Conservation (phyloP, 169 alveolate species). For the Cryptosporidium felis region DNA sequence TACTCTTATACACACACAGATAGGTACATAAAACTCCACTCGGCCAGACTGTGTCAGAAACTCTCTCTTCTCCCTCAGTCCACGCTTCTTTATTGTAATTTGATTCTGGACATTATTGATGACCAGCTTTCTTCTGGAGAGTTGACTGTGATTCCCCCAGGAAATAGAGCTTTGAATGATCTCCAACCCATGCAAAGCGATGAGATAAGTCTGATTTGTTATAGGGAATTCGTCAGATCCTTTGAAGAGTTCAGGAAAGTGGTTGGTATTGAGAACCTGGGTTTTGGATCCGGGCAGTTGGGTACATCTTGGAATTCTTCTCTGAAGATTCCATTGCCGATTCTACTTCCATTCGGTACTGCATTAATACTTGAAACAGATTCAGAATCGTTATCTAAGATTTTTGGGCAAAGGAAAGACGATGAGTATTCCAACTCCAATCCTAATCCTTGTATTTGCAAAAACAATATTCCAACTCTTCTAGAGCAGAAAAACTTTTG, state of each 20-base stretch:
- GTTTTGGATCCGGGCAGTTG: background rate
- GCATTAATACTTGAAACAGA: conserved; percentile 33
- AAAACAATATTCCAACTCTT: background rate
- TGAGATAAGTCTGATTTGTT: conserved; percentile 20
- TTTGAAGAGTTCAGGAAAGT: background rate
- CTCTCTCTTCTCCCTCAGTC: conserved; percentile 42
- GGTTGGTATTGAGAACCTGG: background rate
- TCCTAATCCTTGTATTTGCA: background rate
- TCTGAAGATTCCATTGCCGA: conserved; percentile 22
- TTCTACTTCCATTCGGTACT: conserved; percentile 37
- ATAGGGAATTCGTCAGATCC: conserved; percentile 34
- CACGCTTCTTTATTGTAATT: background rate
- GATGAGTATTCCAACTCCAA: background rate
- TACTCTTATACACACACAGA: background rate
- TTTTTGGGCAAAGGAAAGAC: conserved; percentile 1
- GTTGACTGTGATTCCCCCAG: too few relatives aligned
- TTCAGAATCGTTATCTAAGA: conserved; percentile 5
- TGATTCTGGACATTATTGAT: conserved; percentile 27
- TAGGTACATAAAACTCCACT: conserved; percentile 26
- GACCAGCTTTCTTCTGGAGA: too few relatives aligned
- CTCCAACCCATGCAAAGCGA: background rate
- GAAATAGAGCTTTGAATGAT: too few relatives aligned
- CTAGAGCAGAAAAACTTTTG: conserved; percentile 37
- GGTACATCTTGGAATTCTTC: background rate
- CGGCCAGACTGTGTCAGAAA: conserved; percentile 64